Base-by-base conservation (phyloP, 1,284 basidiomycete genomes). In the Pulchroboletus neoregius region DNA sequence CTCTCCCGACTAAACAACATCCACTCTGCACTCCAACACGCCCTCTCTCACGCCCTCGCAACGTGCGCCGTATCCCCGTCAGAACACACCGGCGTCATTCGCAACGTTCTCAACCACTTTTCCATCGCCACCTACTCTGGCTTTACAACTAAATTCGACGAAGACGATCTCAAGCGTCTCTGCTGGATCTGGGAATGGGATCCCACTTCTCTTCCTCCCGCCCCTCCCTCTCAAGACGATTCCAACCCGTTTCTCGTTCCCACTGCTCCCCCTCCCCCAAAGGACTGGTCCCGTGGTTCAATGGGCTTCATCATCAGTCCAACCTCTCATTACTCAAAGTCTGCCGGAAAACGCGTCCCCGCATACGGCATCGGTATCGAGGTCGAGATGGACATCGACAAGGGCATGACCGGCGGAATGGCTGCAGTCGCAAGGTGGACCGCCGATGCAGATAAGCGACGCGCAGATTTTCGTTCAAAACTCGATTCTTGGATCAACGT, bases 161-260 rank as follows among this genome's bases (percentile, higher is more conserved):
- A 79, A 18, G 77, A 83, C 43, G 87, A 88, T 58, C 71, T 91
- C 35, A 77, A 71, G 51, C 75, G 84, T 48, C 71, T 91, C 11
- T 90, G 88, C 65, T 91, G 88, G 88, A 52, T 91, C n/a, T 90
- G 88, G 87, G 87, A 91, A 61, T 91, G 88, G 87, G 80, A 88
- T 57, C 75, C 76, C 8, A 68, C 75, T 43, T 48, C 68, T 2
- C 52, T 75, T 5, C 68, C 71, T 2, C 39, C 43, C 20, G 20
- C 20, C 13, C 52, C 57, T 16, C 10, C 42, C 7, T 62, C 45
- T 6, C 22, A 42, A 5, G 79, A 79, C 5, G 86, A 88, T 15
- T 78, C 84, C 11, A 88, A 88, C 58, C 86, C 87, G 35, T 88
- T 88, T 70, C 67, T 87, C 55, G 75, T 76, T 27, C 59, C 66